phyloP scores from a whole-genome alignment of 129 eudicot species.

The Flaveria bidentis region DNA sequence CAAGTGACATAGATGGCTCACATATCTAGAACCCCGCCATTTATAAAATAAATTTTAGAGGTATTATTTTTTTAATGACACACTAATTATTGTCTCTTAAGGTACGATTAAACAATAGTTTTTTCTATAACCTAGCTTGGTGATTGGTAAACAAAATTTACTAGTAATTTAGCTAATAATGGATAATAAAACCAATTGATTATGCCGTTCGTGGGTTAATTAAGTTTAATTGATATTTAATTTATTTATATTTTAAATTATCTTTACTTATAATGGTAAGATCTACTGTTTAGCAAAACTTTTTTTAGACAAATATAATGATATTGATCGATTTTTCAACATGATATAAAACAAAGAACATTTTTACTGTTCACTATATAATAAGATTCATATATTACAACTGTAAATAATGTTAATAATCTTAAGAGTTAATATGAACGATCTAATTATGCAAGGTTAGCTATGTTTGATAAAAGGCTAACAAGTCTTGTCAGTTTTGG shows the following conservation, averaged over 20 bases:
- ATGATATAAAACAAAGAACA: not conserved
- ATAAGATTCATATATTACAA: not conserved
- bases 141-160: not conserved
- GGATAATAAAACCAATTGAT: not conserved
- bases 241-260: not conserved
- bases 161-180: not conserved
- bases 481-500: not conserved
- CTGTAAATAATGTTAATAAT: not conserved
- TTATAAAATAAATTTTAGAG: not conserved
- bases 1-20: conserved; percentile 26
- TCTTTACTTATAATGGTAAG: not conserved
- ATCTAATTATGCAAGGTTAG: not conserved
- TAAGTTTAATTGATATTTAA: not conserved
- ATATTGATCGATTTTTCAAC: not conserved
- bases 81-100: conserved; percentile 5
- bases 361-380: not conserved
- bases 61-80: not conserved
- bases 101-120: not conserved
- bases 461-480: not conserved
- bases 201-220: not conserved
- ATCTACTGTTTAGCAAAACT: not conserved
- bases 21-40: conserved; percentile 30
- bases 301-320: not conserved
- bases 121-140: not conserved
- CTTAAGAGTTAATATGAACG: not conserved